phyloP scores from a whole-genome alignment of 1,139 yeast species.

The Suhomyces atakaporum region DNA sequence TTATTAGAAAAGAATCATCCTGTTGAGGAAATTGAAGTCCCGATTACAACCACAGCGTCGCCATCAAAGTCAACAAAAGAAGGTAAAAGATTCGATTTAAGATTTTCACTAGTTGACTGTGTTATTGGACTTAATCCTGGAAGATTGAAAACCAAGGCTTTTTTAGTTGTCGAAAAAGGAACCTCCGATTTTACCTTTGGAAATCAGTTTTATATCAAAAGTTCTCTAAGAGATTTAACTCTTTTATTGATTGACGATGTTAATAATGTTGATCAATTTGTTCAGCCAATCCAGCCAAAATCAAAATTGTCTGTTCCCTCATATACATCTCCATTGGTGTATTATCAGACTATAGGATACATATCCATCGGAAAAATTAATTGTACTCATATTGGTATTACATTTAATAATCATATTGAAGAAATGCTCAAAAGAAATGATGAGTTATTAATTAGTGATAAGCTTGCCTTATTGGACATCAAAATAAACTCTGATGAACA shows the following conservation, averaged over 20 bases:
- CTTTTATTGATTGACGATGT: conserved; percentile 62
- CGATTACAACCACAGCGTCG: not conserved
- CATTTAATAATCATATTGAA: conserved; percentile 32
- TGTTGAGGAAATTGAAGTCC: not conserved
- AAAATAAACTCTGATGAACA: conserved; percentile 52
- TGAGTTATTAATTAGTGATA: conserved; percentile 22
- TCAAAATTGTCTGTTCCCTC: conserved; percentile 8
- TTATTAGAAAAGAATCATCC: conserved; percentile 4
- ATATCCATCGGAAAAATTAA: conserved; percentile 47
- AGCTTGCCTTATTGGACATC: conserved; percentile 39
- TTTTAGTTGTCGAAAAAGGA: conserved; percentile 53
- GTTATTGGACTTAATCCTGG: conserved; percentile 61
- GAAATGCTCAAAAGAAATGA: conserved; percentile 23
- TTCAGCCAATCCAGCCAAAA: conserved; percentile 16
- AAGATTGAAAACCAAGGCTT: conserved; percentile 53
- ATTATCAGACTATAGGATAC: conserved; percentile 38
- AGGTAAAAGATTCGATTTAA: conserved; percentile 32
- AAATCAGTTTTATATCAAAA: conserved; percentile 37
- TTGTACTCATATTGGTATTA: conserved; percentile 43
- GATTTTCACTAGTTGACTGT: conserved; percentile 53
- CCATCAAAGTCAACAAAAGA: not conserved
- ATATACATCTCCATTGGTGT: conserved; percentile 14
- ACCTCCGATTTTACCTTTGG: conserved; percentile 48
- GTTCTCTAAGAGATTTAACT: conserved; percentile 47
- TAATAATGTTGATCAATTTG: conserved; percentile 27